Conservation (phyloP, 306 rosid genomes). For the Dryas alaskensis region DNA sequence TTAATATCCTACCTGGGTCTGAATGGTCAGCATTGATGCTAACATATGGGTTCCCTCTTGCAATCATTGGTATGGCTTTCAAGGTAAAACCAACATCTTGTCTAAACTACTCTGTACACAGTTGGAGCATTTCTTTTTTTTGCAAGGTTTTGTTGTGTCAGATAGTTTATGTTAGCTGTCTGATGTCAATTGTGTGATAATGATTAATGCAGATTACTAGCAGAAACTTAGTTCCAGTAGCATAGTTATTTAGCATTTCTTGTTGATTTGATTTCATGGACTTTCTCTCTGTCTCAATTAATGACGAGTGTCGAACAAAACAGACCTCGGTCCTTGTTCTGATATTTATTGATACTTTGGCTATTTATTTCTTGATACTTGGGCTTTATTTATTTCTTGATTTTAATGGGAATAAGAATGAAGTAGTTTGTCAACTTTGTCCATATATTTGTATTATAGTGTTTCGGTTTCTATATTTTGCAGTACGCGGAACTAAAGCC, state of each 20-base stretch:
- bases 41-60: slow-evolving; percentile 97
- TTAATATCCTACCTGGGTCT: slow-evolving; percentile 86
- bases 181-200: neutral
- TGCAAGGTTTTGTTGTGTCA: neutral
- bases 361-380: neutral
- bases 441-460: slow-evolving; percentile 7
- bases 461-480: slow-evolving; percentile 24
- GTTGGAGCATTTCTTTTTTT: neutral
- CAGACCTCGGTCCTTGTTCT: neutral
- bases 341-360: neutral
- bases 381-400: neutral
- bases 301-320: neutral
- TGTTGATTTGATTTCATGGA: neutral
- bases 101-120: neutral
- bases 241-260: too few relatives aligned
- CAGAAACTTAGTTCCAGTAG: neutral
- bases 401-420: neutral
- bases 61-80: slow-evolving; percentile 98
- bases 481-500: slow-evolving; percentile 99
- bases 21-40: slow-evolving; percentile 98
- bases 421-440: neutral
- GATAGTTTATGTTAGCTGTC: neutral
- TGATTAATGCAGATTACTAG: neutral
- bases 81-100: slow-evolving; percentile 52
- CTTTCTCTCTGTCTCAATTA: neutral